Base-by-base conservation (phyloP, 768 basidiomycete species). In the Mycena filopes region DNA sequence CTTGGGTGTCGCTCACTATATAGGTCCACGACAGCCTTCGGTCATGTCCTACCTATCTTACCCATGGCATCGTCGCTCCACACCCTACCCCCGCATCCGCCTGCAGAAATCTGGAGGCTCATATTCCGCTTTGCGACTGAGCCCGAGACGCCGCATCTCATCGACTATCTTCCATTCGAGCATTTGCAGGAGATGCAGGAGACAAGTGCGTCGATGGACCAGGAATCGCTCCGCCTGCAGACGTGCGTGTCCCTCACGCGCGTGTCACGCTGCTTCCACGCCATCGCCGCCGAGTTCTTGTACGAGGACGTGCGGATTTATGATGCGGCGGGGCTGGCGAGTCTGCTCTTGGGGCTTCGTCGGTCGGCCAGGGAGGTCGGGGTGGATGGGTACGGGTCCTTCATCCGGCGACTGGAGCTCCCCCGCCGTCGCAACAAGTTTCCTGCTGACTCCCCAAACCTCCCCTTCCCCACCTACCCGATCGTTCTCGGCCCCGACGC, bases 121-220 rank as follows among this genome's bases (percentile, higher is more conserved):
- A 64, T 68, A 33, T 55, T 68, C 25, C 45, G 36, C 18, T 53
- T 64, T n/a, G 58, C 63, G 21, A 60, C 62, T 4, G 18, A 2
- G 4, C 51, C 62, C 4, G 46, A 47, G 4, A 46, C 51, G 0
- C 25, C 47, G 8, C 41, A 33, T 10, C 12, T 42, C 31, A 28
- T 55, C 46, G 61, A 62, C 41, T 68, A 68, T 28, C 29, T 45
- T 15, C 67, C 67, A 9, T 68, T 68, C 46, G 31, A 68, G 41
- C 47, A 28, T 28, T 25, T 53, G n/a, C 57, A 59, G 46, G 66
- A 68, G 57, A 42, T 59, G 18, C 47, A 54, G 29, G 66, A 68
- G 23, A 68, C 66, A 18, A 6, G 28, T 4, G 26, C 20, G 1
- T 42, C 49, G 10, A 18, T 21, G 11, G 15, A 53, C 20, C 13